Percentiles rank a stretch among this genome's conserved stretches.
Evolutionary conservation across 768 basidiomycete genomes (phyloP).

Genomic region (Lactarius sanguifluus): DNA sequence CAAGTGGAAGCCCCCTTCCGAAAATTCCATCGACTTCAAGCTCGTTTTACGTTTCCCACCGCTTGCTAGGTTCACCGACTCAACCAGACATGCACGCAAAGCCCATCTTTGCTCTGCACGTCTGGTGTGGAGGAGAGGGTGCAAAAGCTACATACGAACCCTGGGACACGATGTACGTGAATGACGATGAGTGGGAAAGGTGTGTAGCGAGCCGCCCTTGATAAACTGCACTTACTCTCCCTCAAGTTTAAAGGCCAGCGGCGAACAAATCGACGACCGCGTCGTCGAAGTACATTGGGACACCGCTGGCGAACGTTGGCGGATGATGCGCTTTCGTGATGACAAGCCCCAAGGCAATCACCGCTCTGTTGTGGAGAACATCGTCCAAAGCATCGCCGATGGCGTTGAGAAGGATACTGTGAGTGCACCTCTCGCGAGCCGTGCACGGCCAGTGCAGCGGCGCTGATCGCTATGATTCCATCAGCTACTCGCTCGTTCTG

Average conservation of each 20-base stretch:
- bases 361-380: conserved; percentile 76
- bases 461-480: background rate
- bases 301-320: conserved; percentile 61
- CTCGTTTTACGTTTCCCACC: conserved; percentile 93
- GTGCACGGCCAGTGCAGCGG: background rate
- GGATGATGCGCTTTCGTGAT: conserved; percentile 89
- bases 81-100: conserved; percentile 82
- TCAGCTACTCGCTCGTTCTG: conserved; percentile 67
- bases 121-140: conserved; percentile 72
- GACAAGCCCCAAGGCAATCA: conserved; percentile 96
- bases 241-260: conserved; percentile 73
- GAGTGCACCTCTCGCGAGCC: conserved; percentile 34
- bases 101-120: conserved; percentile 80
- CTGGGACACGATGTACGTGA: conserved; percentile 83
- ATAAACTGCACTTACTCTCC: background rate
- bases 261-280: conserved; percentile 90
- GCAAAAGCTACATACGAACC: conserved; percentile 65
- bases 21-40: conserved; percentile 98
- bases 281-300: conserved; percentile 97
- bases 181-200: conserved; percentile 93
- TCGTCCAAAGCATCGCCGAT: conserved; percentile 88
- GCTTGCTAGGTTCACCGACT: conserved; percentile 43
- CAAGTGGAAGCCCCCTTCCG: conserved; percentile 98
- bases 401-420: conserved; percentile 91
- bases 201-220: conserved; percentile 42